These are phyloP conservation scores for Dianthus caryophyllus DNA, from an alignment of 148 eudicot genomes.

Conservation along the genomic window DNA sequence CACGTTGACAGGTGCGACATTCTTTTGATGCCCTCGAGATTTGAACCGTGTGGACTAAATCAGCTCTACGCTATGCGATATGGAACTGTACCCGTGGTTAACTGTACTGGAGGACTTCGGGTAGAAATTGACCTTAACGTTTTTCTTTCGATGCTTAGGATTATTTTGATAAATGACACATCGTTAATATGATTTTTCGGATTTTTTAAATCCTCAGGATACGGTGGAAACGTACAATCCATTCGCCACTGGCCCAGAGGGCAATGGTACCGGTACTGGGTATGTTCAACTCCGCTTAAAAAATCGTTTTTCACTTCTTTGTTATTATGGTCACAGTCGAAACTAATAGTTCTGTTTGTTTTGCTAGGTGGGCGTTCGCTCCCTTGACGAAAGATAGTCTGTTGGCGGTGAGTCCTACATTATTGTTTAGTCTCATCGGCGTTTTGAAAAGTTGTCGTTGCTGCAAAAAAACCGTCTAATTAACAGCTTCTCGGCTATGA, in stretches of 20 bases:
- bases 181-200: background rate
- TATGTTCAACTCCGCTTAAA: slow-evolving; percentile 32
- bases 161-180: background rate
- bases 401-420: slow-evolving; percentile 54
- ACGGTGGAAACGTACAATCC: slow-evolving; percentile 89
- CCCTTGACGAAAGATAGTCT: slow-evolving; percentile 72
- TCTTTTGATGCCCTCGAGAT: slow-evolving; percentile 96
- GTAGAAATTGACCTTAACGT: slow-evolving; percentile 39
- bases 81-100: slow-evolving; percentile 92
- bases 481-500: background rate
- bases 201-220: slow-evolving; percentile 46
- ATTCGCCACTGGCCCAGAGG: slow-evolving; percentile 49
- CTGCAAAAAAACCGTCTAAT: too few relatives aligned
- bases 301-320: background rate
- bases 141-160: background rate
- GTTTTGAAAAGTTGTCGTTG: too few relatives aligned
- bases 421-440: background rate
- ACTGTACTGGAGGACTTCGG: slow-evolving; percentile 87
- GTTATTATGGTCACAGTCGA: too few relatives aligned
- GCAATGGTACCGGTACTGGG: slow-evolving; percentile 87
- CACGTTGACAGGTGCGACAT: slow-evolving; percentile 74
- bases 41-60: slow-evolving; percentile 96
- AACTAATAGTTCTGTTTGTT: slow-evolving; percentile 7
- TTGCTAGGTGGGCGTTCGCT: slow-evolving; percentile 82
- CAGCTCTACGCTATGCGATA: slow-evolving; percentile 98